Evolutionary conservation across 169 alveolate genomes (phyloP), one percentile per base, ranked within the genome.

Genomic region (Eimeria necatrix): DNA sequence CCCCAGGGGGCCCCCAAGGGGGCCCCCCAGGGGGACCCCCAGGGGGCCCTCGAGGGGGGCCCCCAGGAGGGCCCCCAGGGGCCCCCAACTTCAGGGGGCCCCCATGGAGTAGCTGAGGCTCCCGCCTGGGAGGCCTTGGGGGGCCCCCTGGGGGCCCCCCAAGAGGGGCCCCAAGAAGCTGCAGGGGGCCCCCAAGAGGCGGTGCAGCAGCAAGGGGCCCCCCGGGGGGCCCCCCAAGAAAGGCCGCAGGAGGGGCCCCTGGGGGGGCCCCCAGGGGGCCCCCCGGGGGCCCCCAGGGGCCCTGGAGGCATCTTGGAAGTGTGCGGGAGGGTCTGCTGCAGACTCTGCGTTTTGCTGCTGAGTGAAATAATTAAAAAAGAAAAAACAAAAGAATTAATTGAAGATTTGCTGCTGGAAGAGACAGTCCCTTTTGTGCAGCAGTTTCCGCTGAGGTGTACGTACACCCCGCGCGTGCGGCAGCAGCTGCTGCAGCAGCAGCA

Each of bases 401-500:
- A 32, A 5, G 83, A 71, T 71, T 32, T 71, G 41, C n/a, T 22
- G n/a, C 12, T n/a, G 4, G 83, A 71, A n/a, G 51, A 71, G 51
- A 71, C 51, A 71, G 83, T 22, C 22, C 83, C 83, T n/a, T 71
- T 71, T 22, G 4, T 16, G 7, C 7, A 4, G 7, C 16, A n/a
- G 51, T 71, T 71, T 14, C 83, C 83, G 4, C 14, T 4, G 83
- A 71, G 46, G 4, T 71, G 83, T 48, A n/a, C 41, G 24, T 71
- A 32, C 83, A 71, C 51, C 83, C 83, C 51, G 24, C 14, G 12
- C 10, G 51, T 4, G 18, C 83, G 51, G 22, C 46, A 71, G 41
- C 12, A n/a, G 83, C 83, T 71, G 73, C 73, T 18, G 20, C 73
- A 61, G 73, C 73, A 61, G 20, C 20, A 61, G 73, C 73, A 7